Conservation (phyloP, 2,329 filamentous ascomycete species). For the Beauveria medogensis region DNA sequence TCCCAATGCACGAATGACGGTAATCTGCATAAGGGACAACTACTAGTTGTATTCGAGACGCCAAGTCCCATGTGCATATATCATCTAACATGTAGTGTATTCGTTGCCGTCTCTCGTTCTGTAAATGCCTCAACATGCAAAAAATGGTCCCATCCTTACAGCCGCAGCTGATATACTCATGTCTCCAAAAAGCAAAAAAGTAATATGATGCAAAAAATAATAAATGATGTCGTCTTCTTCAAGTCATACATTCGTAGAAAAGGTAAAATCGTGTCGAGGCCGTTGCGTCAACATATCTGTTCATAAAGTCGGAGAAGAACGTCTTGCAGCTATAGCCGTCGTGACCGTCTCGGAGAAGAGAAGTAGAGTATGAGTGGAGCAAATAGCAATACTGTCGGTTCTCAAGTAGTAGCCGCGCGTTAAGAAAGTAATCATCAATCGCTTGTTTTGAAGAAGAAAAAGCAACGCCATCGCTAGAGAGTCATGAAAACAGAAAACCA, state of each 20-base stretch:
- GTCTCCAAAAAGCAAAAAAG: conserved; percentile 18
- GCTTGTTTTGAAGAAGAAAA: conserved; percentile 3
- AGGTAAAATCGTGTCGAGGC: conserved; percentile 26
- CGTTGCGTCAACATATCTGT: conserved; percentile 26
- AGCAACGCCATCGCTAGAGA: conserved; percentile 16
- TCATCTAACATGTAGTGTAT: conserved; percentile 9
- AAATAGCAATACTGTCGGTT: conserved; percentile 18
- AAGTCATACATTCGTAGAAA: conserved; percentile 35
- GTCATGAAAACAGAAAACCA: conserved; percentile 19
- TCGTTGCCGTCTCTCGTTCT: conserved; percentile 3
- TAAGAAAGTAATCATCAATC: conserved; percentile 8
- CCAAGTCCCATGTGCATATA: neutral
- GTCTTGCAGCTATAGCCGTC: conserved; percentile 21
- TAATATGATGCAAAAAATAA: conserved; percentile 13
- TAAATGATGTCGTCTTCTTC: conserved; percentile 24
- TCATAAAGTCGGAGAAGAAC: conserved; percentile 21
- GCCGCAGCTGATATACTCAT: neutral
- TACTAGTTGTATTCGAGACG: neutral
- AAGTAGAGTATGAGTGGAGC: conserved; percentile 24
- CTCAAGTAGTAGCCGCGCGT: conserved; percentile 7
- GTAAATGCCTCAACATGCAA: conserved; percentile 9
- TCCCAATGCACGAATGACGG: neutral
- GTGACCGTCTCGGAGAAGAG: conserved; percentile 24
- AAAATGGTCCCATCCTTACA: conserved; percentile 2
- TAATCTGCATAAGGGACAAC: neutral